Evolutionary conservation across 2,329 filamentous ascomycete species (phyloP).

Genomic region (Colletotrichum spaethianum): DNA sequence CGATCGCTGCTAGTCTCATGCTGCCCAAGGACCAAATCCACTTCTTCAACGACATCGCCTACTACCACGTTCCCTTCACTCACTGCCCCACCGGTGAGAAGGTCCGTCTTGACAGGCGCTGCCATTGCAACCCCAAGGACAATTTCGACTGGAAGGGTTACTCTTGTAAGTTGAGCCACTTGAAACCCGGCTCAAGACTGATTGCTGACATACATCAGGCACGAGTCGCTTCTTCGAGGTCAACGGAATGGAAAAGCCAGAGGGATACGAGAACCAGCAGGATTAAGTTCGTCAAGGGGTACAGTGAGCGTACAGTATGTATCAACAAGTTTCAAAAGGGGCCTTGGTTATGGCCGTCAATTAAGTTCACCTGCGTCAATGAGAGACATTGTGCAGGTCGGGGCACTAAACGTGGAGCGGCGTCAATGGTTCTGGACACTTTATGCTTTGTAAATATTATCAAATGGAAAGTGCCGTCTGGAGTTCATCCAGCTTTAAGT

Average conservation of each 20-base stretch:
- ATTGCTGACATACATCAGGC: conserved; percentile 63
- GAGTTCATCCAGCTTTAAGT: conserved; percentile 10
- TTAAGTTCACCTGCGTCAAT: conserved; percentile 30
- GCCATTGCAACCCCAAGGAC: conserved; percentile 93
- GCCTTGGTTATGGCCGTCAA: conserved; percentile 35
- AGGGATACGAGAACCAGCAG: conserved; percentile 83
- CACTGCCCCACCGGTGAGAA: conserved; percentile 96
- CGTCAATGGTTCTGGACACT: conserved; percentile 41
- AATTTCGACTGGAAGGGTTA: conserved; percentile 99
- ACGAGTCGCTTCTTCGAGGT: conserved; percentile 89
- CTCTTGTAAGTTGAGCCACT: conserved; percentile 78
- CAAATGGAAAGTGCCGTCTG: conserved; percentile 26
- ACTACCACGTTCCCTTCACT: conserved; percentile 97
- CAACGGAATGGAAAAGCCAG: conserved; percentile 85
- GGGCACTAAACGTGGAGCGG: conserved; percentile 38
- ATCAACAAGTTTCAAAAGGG: conserved; percentile 34
- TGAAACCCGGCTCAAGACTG: background rate
- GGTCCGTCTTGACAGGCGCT: conserved; percentile 85
- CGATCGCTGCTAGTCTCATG: conserved; percentile 91
- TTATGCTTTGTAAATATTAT: conserved; percentile 37
- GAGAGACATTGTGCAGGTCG: conserved; percentile 32
- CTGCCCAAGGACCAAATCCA: conserved; percentile 95
- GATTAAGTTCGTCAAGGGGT: conserved; percentile 53
- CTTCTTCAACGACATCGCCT: conserved; percentile 99
- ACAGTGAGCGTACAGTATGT: conserved; percentile 27